phyloP scores from a whole-genome alignment of 176 grass and related monocot genomes.

The Rhynchospora breviuscula region DNA sequence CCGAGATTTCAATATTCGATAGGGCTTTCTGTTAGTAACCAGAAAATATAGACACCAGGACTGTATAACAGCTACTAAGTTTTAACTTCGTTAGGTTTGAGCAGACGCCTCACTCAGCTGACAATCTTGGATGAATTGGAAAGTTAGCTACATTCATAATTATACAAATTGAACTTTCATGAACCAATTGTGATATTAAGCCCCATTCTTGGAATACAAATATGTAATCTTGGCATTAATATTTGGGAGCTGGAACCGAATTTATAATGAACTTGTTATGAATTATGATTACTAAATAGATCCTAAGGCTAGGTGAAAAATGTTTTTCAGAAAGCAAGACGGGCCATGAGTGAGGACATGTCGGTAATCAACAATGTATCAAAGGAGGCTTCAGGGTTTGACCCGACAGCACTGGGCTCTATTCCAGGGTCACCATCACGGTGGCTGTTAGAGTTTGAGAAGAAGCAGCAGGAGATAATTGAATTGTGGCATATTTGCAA shows the following conservation, averaged over 20 bases:
- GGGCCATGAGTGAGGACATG: slow-evolving; percentile 26
- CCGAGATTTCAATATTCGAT: background rate
- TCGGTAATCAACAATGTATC: slow-evolving; percentile 10
- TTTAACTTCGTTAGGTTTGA: background rate
- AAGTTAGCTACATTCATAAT: background rate
- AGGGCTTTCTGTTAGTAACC: background rate
- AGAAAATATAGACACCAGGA: background rate
- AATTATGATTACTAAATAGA: background rate
- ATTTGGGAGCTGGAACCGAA: background rate
- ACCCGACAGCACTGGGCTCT: slow-evolving; percentile 1
- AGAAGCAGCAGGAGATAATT: slow-evolving; percentile 65
- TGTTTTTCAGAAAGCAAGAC: slow-evolving; percentile 6
- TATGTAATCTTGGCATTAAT: background rate
- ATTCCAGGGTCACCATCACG: slow-evolving; percentile 27
- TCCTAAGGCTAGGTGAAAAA: background rate
- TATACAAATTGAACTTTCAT: background rate
- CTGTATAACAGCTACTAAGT: background rate
- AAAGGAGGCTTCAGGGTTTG: background rate
- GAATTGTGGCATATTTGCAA: slow-evolving; percentile 79
- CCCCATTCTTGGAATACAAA: background rate
- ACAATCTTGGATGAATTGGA: too few species aligned
- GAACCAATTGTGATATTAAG: background rate
- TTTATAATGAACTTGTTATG: background rate
- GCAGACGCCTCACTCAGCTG: background rate
- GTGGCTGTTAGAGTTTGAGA: slow-evolving; percentile 53